Base-by-base conservation (phyloP, 2,329 filamentous ascomycete genomes). In the Mollisiaceae sp. region DNA sequence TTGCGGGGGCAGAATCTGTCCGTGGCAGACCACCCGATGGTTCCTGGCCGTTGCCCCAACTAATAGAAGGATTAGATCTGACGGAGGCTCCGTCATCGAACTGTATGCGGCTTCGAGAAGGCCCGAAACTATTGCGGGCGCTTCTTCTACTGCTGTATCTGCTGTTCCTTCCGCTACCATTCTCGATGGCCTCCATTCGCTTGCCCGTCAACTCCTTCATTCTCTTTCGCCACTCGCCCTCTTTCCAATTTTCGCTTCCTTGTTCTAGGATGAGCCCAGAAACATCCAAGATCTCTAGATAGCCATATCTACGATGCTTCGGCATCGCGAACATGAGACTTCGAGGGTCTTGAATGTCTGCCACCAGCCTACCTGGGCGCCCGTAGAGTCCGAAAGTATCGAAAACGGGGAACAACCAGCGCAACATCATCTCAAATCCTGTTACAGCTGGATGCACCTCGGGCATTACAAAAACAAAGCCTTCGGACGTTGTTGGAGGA, bases 321-420 rank as follows among this genome's bases (percentile, higher is more conserved):
- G 95, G 94, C 89, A 99, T 96, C 6, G 94, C 95, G 77, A 98
- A 99, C 95, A 99, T 99, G 70, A 99, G 83, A 64, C 95, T 97
- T 55, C 93, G 88, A 4, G 91, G 83, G 78, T 98, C 94, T 54
- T 94, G 85, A 0, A 91, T 90, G 75, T 97, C 97, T 2, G 95
- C 93, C 39, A 97, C 89, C 54, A 99, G 83, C 67, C 92, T 89
- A 35, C 87, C 91, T 0, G 95, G 95, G 24, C 95, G 90, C 35
- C 95, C 95, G 73, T 99, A 99, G 1, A 99, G 82, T 45, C 85
- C 88, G 77, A 97, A 99, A 0, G 92, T 92, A 76, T 99, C 95
- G 82, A 92, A 99, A 0, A 93, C 92, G 0, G 95, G 95, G 76
- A 99, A 96, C 14, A 99, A 82, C 80, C 92, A 97, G 55, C 93